These are phyloP conservation scores for Priceomyces haplophilus DNA, from an alignment of 805 yeast species.

Conservation along the genomic window DNA sequence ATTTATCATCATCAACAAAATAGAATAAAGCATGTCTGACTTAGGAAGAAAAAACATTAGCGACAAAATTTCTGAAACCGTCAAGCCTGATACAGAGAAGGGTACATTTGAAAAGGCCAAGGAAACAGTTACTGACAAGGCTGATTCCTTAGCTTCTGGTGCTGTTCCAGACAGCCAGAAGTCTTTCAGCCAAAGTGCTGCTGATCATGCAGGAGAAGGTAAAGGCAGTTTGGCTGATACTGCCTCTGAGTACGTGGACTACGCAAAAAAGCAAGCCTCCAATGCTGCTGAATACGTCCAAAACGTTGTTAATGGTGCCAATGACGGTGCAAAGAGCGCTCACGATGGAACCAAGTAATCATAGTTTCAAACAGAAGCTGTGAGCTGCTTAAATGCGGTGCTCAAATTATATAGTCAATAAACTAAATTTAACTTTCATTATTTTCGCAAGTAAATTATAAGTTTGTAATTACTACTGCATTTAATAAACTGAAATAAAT, in stretches of 20 bases:
- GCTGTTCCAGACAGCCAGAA: conserved; percentile 33
- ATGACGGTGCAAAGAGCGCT: conserved; percentile 46
- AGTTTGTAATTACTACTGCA: too few relatives aligned
- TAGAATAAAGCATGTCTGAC: conserved; percentile 30
- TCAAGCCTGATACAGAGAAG: conserved; percentile 44
- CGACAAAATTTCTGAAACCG: conserved; percentile 36
- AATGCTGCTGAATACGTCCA: conserved; percentile 59
- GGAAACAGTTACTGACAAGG: conserved; percentile 36
- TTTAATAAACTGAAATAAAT: too few relatives aligned
- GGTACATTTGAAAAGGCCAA: conserved; percentile 32
- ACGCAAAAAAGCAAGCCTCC: conserved; percentile 53
- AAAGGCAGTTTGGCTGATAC: conserved; percentile 40
- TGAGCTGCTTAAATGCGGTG: too few relatives aligned
- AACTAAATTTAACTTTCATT: too few relatives aligned
- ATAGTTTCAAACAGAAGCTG: conserved; percentile 15
- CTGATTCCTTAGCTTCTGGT: conserved; percentile 38
- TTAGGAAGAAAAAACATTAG: conserved; percentile 41
- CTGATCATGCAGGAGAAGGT: conserved; percentile 59
- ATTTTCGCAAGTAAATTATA: too few relatives aligned
- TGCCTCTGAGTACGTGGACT: conserved; percentile 45
- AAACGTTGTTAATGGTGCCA: conserved; percentile 54
- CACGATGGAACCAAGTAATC: conserved; percentile 4
- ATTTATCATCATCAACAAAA: too few relatives aligned
- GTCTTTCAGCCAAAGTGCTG: conserved; percentile 57
- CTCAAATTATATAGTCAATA: too few relatives aligned